Base-by-base conservation (phyloP, 768 basidiomycete species). In the Gloeostereum incarnatum region DNA sequence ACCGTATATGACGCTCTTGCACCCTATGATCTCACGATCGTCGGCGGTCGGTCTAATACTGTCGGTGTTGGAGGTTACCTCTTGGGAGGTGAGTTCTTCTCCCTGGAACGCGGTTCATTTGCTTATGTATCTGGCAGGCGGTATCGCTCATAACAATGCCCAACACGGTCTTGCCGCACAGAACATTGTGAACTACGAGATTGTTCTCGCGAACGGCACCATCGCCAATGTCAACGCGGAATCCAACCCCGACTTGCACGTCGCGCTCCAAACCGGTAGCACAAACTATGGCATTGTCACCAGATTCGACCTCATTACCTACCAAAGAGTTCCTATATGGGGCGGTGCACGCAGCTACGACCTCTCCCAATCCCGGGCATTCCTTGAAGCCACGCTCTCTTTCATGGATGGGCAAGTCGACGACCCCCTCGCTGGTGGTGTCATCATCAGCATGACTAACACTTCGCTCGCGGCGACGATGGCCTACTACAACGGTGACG, bases 51-150 rank as follows among this genome's bases (percentile, higher is more conserved):
- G 18, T 21, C 21, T 11, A 14, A 24, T 13, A 36, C 24, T 25
- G 42, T 43, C 18, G 42, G 42, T 16, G 42, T 43, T 25, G 38
- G 42, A 16, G 42, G 42, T 8, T 43, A 40, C 29, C 22, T 43
- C 10, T 11, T 40, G 3, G 42, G 42, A 22, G 42, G 42, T 43
- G 8, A 14, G 37, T 38, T 10, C 20, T 3, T n/a, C n/a, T 26
- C 6, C 8, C 11, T n/a, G 13, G 13, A 13, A 10, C 17, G n/a
- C 8, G 14, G 21, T 22, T 17, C 11, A 18, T 30, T 44, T 39
- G 37, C 14, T 32, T 11, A 35, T 11, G 5, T 17, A 16, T 8
- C 8, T 36, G 20, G n/a, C 19, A 40, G 45, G 45, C 18, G 41
- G 41, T 16, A 38, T 42, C 7, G 25, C 38, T 9, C n/a, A 30